Evolutionary conservation across 2,329 filamentous ascomycete species (phyloP), one percentile per base, ranked within the genome.

Genomic region (Fusarium subglutinans): DNA sequence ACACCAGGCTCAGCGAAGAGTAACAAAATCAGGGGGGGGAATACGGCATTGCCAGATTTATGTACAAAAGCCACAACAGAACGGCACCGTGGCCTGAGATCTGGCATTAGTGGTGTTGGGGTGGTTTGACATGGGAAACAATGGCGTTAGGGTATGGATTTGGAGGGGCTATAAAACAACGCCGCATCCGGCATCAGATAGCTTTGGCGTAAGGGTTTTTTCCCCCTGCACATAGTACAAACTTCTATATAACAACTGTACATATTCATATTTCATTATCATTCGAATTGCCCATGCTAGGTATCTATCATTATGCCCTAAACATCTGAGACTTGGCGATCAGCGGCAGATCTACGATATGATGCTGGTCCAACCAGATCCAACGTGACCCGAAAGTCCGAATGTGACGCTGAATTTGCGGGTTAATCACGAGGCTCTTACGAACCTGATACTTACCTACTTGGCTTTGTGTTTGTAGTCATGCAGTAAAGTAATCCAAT

Each of bases 61-160:
- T 17, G 56, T 26, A 48, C n/a, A n/a, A 56, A 69, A 43, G 56
- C 33, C 57, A 61, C 35, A 10, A 26, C 37, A 18, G 35, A 55
- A 63, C 66, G 28, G 37, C 63, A 51, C 44, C 40, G 45, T 70
- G 72, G 65, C 15, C 55, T 53, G 69, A 75, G 68, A 68, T 70
- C 58, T 75, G 40, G 47, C 24, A 63, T 38, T 70, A 62, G 72
- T 70, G 69, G 72, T 75, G 59, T 75, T 70, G 47, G 63, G 41
- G 69, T 75, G 72, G 72, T 63, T 75, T 74, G 58, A 74, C 45
- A 58, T 41, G 35, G 65, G 57, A 69, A 73, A 66, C 35, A 74
- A 57, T 69, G 72, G 72, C 72, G 72, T 75, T 70, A 41, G 66
- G 37, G 37, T 30, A 66, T 53, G 33, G 40, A 43, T 58, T 67